Evolutionary conservation across 1,284 basidiomycete genomes (phyloP).

Genomic region (Ganoderma lucidum): DNA sequence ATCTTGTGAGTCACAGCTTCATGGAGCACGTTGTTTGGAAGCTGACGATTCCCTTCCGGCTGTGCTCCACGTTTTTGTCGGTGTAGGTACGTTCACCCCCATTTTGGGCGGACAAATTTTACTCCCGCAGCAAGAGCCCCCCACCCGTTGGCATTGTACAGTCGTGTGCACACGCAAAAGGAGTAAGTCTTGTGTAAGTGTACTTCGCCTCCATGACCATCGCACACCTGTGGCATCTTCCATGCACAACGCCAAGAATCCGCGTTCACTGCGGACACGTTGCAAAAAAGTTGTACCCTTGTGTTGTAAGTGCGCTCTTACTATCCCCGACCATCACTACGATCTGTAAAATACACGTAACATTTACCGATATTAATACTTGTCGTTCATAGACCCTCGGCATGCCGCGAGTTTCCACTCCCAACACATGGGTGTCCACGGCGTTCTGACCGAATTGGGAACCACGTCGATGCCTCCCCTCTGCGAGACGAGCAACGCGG

Average conservation of each 20-base stretch:
- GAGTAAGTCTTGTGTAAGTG: not conserved
- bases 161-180: not conserved
- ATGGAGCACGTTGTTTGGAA: not conserved
- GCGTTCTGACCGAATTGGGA: slow-evolving; percentile 9
- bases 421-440: slow-evolving; percentile 1
- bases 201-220: not conserved
- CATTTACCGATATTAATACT: slow-evolving; percentile 1
- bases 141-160: not conserved
- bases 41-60: not conserved
- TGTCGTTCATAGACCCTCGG: not conserved
- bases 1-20: not conserved
- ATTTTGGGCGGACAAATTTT: not conserved
- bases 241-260: not conserved
- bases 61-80: not conserved
- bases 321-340: slow-evolving; percentile 11
- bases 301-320: slow-evolving; percentile 5
- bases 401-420: not conserved
- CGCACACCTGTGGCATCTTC: not conserved
- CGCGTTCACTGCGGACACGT: slow-evolving; percentile 6
- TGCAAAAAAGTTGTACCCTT: slow-evolving; percentile 8
- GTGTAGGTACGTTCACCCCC: not conserved
- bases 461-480: slow-evolving; percentile 7
- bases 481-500: not conserved
- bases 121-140: not conserved
- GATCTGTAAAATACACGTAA: slow-evolving; percentile 18